Base-by-base conservation (phyloP, 306 rosid genomes). In the Hippophae rhamnoides region DNA sequence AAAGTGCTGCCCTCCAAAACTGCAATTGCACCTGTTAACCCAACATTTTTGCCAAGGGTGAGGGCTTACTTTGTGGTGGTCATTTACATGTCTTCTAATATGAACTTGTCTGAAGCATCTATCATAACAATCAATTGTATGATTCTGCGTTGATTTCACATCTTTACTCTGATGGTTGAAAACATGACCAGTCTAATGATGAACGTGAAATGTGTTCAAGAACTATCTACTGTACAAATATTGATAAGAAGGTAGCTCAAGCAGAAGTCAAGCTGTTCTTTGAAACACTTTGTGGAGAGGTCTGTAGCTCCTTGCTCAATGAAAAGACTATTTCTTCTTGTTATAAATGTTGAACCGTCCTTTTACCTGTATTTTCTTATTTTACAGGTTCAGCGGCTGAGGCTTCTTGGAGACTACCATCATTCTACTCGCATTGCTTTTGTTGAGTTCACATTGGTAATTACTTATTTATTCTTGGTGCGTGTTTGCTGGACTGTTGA, bases 131-230 rank as follows among this genome's bases (percentile, higher is more conserved):
- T 38, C 27, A 57, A 63, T 41, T 68, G 63, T 40, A 50, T 56
- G 43, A 8, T 6, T 60, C 25, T 57, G 66, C 13, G 42, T 63
- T 76, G 55, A 68, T 47, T 54, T 47, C 54, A 27, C 49, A 31
- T 66, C 43, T 18, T 18, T 18, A 18, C 23, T 18, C 23, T 18
- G 23, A 18, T 18, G 23, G 23, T 18, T 18, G 23, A 18, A 18
- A 18, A 18, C 23, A 18, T 18, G 23, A 18, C 23, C 83, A 85
- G 97, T 92, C 97, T 54, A 86, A 85, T 41, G 99, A 92, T 71
- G 99, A 92, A 62, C 86, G 97, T 42, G 99, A 92, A 85, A 92
- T 92, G 99, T 92, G 99, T 78, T 88, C 96, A 58, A 82, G 99
- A 69, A 92, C 96, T 43, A 92, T 92, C 63, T 92, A 92, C 52